Evolutionary conservation across 2,329 filamentous ascomycete genomes (phyloP).

Genomic region (Neonectria sp.): DNA sequence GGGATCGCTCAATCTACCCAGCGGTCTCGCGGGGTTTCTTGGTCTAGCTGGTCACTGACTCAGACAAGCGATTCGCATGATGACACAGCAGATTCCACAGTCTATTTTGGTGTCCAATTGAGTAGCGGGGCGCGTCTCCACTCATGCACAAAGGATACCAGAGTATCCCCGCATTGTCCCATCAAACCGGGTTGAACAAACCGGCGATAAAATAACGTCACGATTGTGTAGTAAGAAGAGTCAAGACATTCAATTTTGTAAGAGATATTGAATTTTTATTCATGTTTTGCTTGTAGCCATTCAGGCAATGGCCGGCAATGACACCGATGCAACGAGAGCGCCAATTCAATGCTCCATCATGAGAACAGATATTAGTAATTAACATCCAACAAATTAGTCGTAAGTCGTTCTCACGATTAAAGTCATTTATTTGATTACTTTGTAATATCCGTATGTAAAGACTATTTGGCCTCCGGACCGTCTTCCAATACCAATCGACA

Average conservation of each 20-base stretch:
- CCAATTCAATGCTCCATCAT: background rate
- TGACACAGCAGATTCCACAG: background rate
- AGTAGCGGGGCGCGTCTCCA: background rate
- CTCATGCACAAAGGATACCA: slow-evolving; percentile 2
- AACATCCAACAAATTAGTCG: background rate
- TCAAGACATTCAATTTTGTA: background rate
- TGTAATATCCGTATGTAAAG: background rate
- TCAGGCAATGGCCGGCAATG: too few species aligned
- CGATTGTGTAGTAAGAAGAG: background rate
- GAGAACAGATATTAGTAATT: background rate
- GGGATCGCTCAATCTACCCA: slow-evolving; percentile 2
- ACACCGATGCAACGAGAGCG: background rate
- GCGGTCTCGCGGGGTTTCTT: background rate
- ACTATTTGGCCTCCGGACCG: background rate
- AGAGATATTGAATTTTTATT: too few species aligned
- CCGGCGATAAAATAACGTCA: background rate
- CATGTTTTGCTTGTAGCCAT: too few species aligned
- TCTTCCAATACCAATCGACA: too few species aligned
- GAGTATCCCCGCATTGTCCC: background rate
- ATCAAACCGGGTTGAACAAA: background rate
- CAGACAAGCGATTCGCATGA: background rate
- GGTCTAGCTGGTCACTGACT: background rate
- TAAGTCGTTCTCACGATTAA: background rate
- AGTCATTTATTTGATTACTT: background rate
- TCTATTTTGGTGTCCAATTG: background rate